Conservation (phyloP, 768 basidiomycete genomes). For the Peribolospora baueri region DNA sequence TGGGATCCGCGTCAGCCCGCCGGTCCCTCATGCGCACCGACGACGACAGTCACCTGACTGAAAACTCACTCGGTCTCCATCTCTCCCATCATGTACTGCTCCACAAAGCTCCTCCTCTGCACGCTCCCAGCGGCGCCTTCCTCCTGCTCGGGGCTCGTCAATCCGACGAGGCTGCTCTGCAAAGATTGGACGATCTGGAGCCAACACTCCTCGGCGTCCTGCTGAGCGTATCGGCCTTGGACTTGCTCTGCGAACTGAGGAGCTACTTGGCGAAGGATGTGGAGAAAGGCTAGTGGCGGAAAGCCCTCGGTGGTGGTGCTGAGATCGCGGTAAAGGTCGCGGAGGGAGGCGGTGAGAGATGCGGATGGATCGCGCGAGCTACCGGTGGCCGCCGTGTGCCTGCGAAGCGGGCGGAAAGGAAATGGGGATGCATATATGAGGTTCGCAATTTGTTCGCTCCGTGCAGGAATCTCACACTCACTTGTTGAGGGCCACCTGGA, state of each 20-base stretch:
- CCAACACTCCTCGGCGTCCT: constrained; percentile 86
- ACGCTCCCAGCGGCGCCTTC: neutral
- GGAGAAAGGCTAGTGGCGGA: constrained; percentile 43
- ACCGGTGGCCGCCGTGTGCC: too few relatives aligned
- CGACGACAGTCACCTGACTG: neutral
- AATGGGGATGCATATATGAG: too few relatives aligned
- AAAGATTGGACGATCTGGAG: constrained; percentile 45
- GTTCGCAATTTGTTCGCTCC: neutral
- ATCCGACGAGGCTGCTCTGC: constrained; percentile 36
- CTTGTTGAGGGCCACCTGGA: constrained; percentile 44
- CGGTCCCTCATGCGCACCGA: neutral
- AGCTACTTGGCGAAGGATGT: constrained; percentile 39
- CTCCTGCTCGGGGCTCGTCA: constrained; percentile 13
- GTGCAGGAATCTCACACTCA: constrained; percentile 18
- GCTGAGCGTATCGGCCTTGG: constrained; percentile 48
- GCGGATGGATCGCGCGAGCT: too few relatives aligned
- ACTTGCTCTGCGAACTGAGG: constrained; percentile 72
- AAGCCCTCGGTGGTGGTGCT: constrained; percentile 46
- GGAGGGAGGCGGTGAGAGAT: constrained; percentile 30
- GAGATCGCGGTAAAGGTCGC: constrained; percentile 51
- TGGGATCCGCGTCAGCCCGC: too few relatives aligned
- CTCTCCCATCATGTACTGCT: constrained; percentile 56
- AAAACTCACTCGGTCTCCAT: constrained; percentile 41
- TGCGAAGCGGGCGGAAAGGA: too few relatives aligned
- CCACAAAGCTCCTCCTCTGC: constrained; percentile 34